phyloP scores from a whole-genome alignment of 2,329 filamentous ascomycete genomes.

The Cyanodermella asteris region DNA sequence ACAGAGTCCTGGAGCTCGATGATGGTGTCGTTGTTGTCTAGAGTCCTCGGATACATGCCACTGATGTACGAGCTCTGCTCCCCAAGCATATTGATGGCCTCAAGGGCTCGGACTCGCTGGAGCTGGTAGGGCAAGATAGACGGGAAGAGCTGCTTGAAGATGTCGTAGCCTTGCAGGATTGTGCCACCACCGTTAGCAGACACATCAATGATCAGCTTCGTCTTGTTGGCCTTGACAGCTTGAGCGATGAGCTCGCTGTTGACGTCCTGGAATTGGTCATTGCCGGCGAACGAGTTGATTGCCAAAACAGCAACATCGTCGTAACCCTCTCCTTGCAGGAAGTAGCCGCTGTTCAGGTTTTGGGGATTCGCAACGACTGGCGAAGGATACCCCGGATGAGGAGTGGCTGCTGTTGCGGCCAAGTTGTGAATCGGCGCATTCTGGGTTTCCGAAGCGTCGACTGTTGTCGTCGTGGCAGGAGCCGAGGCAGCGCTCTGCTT shows the following conservation, averaged over 20 bases:
- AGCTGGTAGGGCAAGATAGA: constrained; percentile 21
- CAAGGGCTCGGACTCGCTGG: constrained; percentile 24
- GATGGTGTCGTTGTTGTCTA: too few relatives aligned
- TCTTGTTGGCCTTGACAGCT: constrained; percentile 26
- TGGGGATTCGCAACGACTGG: constrained; percentile 15
- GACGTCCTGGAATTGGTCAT: constrained; percentile 9
- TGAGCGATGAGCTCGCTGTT: constrained; percentile 25
- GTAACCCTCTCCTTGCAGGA: constrained; percentile 18
- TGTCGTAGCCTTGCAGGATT: constrained; percentile 23
- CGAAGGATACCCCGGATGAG: constrained; percentile 15
- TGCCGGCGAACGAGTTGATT: constrained; percentile 18
- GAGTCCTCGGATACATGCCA: too few relatives aligned
- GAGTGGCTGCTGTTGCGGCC: constrained; percentile 7
- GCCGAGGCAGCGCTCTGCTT: too few relatives aligned
- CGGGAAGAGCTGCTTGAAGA: constrained; percentile 35
- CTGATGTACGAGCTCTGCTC: too few relatives aligned
- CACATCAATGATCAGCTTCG: constrained; percentile 43
- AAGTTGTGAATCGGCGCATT: constrained; percentile 10
- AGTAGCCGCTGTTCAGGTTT: constrained; percentile 23
- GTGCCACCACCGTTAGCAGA: constrained; percentile 37
- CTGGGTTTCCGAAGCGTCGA: constrained; percentile 6
- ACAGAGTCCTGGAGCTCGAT: too few relatives aligned
- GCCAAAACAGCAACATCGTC: constrained; percentile 25
- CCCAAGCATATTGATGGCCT: constrained; percentile 17
- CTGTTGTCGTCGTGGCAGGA: constrained; percentile 5